A percentile compares a stretch with the other conserved stretches of the same genome.
Evolutionary conservation across 1,284 basidiomycete species (phyloP).

Genomic region (Papiliotrema laurentii): DNA sequence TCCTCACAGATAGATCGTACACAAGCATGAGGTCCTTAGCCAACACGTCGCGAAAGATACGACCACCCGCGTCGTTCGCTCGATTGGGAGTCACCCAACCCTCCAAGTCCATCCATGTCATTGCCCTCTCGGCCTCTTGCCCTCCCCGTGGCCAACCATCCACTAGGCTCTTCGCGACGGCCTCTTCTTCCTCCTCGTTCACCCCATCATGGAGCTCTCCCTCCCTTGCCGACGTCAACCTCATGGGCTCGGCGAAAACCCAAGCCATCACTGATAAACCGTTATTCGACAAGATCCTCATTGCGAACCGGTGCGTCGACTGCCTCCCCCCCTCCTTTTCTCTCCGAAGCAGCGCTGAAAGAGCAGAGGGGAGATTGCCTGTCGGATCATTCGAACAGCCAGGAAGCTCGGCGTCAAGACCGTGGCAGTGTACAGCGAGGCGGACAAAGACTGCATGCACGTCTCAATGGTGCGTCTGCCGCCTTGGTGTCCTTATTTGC

Average conservation of each 20-base stretch:
- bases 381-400: constrained; percentile 86
- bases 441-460: constrained; percentile 74
- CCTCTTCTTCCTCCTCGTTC: not conserved
- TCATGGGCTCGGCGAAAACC: too few species aligned
- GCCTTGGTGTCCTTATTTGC: not conserved
- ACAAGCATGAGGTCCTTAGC: not conserved
- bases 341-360: not conserved
- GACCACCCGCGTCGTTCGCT: too few species aligned
- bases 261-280: too few species aligned
- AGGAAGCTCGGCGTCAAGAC: constrained; percentile 80
- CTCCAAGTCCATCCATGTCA: too few species aligned
- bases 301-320: constrained; percentile 66
- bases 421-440: constrained; percentile 87
- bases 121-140: not conserved
- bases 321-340: not conserved
- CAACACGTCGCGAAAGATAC: not conserved
- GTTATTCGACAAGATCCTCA: constrained; percentile 63
- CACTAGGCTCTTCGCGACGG: not conserved
- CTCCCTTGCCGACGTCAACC: not conserved
- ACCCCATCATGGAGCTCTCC: not conserved
- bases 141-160: not conserved
- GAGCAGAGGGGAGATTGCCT: constrained; percentile 78
- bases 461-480: constrained; percentile 52
- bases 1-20: too few species aligned
- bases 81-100: too few species aligned